Evolutionary conservation across 768 basidiomycete species (phyloP), one percentile per base, ranked within the genome.

Genomic region (Tylopilus subfusipes): DNA sequence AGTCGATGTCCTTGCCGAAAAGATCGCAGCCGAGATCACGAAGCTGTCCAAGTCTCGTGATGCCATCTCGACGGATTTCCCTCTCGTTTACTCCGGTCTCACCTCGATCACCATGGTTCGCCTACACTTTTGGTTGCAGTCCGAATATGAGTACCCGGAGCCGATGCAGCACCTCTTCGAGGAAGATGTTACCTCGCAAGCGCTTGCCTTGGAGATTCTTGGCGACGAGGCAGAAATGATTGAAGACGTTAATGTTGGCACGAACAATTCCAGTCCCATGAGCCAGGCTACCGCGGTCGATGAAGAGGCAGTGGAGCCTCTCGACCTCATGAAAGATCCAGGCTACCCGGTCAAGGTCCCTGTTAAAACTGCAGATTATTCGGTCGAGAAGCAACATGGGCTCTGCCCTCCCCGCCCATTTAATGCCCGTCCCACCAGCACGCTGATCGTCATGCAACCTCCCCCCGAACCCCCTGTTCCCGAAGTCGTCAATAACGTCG

Each of bases 61-160:
- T 14, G 63, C 67, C 43, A 52, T 73, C 39, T 55, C 64, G 33
- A 61, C 63, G 40, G 68, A 71, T 53, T 54, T 63, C 8, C 70
- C 73, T 25, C 66, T 74, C 42, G 49, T 68, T 40, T 65, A 68
- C 56, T 63, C 67, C 2, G 69, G 70, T 24, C 66, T 73, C 39
- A 66, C 61, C 42, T 63, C 68, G 22, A 63, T 62, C 52, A 67
- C 63, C 13, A 68, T 70, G 53, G 60, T 67, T 16, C 59, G 62
- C 27, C 56, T 73, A n/a, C 60, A 67, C 53, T 62, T 64, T 53
- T 70, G 71, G 71, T 60, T 72, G 50, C 70, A 64, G 60, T 70
- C 69, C 16, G 65, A 67, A 38, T 63, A 66, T 21, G 71, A 71
- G 50, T 71, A 70, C 50, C 46, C 54, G 38, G 67, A 63, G 42